Evolutionary conservation across 1,284 basidiomycete species (phyloP).

Genomic region (Irpex sp.): DNA sequence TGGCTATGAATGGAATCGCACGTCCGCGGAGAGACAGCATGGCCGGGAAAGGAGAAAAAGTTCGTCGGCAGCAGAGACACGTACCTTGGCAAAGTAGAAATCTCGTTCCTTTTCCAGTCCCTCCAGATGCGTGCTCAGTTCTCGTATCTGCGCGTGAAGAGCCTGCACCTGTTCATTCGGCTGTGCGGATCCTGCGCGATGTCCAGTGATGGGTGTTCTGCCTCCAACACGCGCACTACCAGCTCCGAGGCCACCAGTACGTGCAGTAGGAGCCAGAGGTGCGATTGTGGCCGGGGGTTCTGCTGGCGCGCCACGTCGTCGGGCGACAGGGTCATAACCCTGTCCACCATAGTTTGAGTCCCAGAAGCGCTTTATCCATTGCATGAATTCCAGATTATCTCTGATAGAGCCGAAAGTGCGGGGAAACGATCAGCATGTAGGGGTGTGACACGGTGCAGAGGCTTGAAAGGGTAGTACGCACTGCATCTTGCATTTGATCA

Average conservation of each 20-base stretch:
- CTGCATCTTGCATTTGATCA: slow-evolving; percentile 99
- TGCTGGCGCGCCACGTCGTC: slow-evolving; percentile 71
- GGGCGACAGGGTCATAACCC: slow-evolving; percentile 83
- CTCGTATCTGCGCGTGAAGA: slow-evolving; percentile 77
- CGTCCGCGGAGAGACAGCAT: not conserved
- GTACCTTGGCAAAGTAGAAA: slow-evolving; percentile 96
- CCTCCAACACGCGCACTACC: slow-evolving; percentile 50
- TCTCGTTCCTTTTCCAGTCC: slow-evolving; percentile 93
- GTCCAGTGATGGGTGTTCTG: slow-evolving; percentile 66
- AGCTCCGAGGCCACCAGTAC: slow-evolving; percentile 30
- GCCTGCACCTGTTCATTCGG: slow-evolving; percentile 59
- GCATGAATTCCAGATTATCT: slow-evolving; percentile 98
- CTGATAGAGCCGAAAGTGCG: slow-evolving; percentile 31
- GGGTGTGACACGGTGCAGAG: slow-evolving; percentile 2
- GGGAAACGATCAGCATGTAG: slow-evolving; percentile 1
- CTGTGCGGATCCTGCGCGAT: slow-evolving; percentile 57
- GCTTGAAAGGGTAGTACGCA: slow-evolving; percentile 37
- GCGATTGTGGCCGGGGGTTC: slow-evolving; percentile 79
- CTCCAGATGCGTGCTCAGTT: slow-evolving; percentile 82
- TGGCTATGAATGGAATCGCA: slow-evolving; percentile 1
- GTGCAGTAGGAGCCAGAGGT: slow-evolving; percentile 40
- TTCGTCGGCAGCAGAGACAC: slow-evolving; percentile 19
- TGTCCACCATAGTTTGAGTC: slow-evolving; percentile 88
- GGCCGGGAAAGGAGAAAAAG: too few species aligned
- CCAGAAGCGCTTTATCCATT: slow-evolving; percentile 98